These are phyloP conservation scores for Aureobasidium pullulans DNA, from an alignment of 2,329 filamentous ascomycete species.

Conservation along the genomic window DNA sequence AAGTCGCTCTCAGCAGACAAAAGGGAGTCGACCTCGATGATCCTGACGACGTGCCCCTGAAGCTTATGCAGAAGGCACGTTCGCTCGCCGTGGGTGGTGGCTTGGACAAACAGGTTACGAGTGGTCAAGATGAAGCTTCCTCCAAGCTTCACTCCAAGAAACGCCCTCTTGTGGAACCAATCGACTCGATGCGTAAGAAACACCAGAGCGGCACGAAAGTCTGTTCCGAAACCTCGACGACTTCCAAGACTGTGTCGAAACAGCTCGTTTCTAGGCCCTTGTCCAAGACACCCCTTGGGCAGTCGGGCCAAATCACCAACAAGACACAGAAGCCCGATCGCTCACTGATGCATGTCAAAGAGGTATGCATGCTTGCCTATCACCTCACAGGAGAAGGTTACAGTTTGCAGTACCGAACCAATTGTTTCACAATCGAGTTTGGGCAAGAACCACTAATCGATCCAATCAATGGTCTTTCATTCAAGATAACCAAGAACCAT, in stretches of 20 bases:
- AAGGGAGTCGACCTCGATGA: background rate
- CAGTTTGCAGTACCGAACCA: background rate
- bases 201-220: background rate
- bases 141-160: background rate
- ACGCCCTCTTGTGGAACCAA: background rate
- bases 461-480: background rate
- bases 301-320: background rate
- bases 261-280: background rate
- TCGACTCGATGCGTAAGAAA: too few relatives aligned
- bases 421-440: background rate
- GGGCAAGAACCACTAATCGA: background rate
- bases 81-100: background rate
- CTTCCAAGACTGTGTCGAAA: too few relatives aligned
- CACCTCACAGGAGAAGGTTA: background rate
- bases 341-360: background rate
- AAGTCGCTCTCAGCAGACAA: background rate
- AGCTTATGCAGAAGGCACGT: background rate
- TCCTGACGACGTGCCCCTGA: background rate
- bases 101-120: background rate
- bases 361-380: slow-evolving; percentile 1
- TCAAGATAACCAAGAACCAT: background rate
- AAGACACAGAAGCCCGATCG: background rate
- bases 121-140: background rate
- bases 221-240: too few relatives aligned
- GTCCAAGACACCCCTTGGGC: background rate